A percentile compares a stretch with the other conserved stretches of the same genome.
Conservation (phyloP, 2,329 filamentous ascomycete genomes). For the Colletotrichum tropicale region DNA sequence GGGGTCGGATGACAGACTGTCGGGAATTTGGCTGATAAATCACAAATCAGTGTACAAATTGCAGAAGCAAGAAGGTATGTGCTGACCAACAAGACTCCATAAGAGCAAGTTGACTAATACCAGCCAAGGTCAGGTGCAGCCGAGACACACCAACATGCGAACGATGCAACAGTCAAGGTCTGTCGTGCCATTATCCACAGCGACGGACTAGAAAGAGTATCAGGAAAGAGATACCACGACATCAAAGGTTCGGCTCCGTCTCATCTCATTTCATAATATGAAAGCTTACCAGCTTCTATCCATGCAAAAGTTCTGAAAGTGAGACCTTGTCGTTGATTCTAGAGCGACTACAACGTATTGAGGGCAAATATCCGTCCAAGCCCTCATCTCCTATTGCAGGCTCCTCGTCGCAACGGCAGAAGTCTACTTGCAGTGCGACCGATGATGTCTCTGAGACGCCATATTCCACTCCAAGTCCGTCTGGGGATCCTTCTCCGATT, state of each 20-base stretch:
- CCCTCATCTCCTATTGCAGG: conserved; percentile 3
- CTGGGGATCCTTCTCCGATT: background rate
- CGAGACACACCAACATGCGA: conserved; percentile 30
- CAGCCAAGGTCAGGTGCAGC: conserved; percentile 29
- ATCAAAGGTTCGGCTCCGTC: conserved; percentile 18
- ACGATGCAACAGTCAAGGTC: conserved; percentile 27
- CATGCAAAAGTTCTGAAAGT: background rate
- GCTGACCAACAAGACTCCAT: background rate
- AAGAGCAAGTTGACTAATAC: background rate
- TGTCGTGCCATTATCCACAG: conserved; percentile 30
- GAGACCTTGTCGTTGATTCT: conserved; percentile 29
- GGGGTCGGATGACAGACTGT: background rate
- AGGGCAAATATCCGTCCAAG: conserved; percentile 12
- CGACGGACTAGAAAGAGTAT: conserved; percentile 26
- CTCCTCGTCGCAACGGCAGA: background rate
- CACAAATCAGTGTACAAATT: conserved; percentile 2
- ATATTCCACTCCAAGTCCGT: background rate
- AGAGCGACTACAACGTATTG: conserved; percentile 31
- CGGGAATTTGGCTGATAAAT: background rate
- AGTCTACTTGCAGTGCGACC: background rate
- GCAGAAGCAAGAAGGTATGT: conserved; percentile 9
- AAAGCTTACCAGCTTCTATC: background rate
- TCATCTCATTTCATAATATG: background rate
- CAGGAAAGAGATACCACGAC: conserved; percentile 15
- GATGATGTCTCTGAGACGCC: background rate